These are phyloP conservation scores for Solanum boliviense DNA, from an alignment of 257 asterid genomes.

Conservation along the genomic window DNA sequence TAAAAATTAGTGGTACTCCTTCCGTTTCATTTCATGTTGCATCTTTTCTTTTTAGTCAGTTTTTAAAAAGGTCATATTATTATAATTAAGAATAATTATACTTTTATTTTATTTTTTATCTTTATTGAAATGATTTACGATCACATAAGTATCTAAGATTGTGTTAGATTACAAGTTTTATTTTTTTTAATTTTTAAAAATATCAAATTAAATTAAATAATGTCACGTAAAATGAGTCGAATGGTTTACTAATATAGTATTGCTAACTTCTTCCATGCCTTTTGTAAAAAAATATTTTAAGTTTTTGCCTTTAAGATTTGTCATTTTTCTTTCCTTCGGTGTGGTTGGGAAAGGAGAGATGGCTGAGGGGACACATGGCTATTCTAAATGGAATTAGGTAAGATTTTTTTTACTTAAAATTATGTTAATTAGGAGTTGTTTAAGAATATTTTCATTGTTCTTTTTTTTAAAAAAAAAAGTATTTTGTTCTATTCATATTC, in stretches of 20 bases:
- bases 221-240: too few relatives aligned
- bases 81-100: too few relatives aligned
- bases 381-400: neutral
- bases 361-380: neutral
- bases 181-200: too few relatives aligned
- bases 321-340: neutral
- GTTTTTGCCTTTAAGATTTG: neutral
- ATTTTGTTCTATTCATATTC: neutral
- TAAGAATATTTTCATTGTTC: neutral
- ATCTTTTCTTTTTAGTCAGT: neutral
- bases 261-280: neutral
- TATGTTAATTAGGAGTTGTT: neutral
- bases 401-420: neutral
- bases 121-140: too few relatives aligned
- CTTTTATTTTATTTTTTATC: neutral
- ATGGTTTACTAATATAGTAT: neutral
- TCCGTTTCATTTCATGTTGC: neutral
- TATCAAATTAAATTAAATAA: too few relatives aligned
- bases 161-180: neutral
- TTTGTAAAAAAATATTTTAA: neutral
- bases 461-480: neutral
- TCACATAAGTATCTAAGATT: neutral
- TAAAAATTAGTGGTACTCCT: neutral
- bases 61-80: neutral
- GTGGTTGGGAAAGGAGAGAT: neutral